phyloP scores from a whole-genome alignment of 2,329 filamentous ascomycete genomes.

The Penicillium psychrosexuale region DNA sequence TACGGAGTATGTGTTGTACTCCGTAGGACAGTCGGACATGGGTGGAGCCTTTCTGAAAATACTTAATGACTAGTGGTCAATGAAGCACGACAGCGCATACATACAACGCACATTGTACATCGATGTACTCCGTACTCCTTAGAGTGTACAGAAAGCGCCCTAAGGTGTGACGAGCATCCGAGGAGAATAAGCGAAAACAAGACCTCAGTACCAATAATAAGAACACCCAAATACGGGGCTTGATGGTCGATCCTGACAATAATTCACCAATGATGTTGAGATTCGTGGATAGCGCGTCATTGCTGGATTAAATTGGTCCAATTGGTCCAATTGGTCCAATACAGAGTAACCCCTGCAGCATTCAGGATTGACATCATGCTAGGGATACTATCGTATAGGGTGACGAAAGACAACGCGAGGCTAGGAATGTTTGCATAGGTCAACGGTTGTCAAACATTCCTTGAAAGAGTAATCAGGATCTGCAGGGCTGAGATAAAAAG shows the following conservation, averaged over 20 bases:
- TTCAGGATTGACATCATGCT: constrained; percentile 11
- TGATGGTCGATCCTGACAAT: constrained; percentile 6
- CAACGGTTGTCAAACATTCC: not conserved
- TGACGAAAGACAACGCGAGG: not conserved
- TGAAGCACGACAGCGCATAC: not conserved
- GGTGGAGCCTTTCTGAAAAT: not conserved
- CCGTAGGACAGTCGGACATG: not conserved
- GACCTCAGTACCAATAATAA: not conserved
- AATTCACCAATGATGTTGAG: constrained; percentile 7
- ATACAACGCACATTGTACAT: not conserved
- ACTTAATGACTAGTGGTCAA: not conserved
- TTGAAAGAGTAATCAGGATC: not conserved
- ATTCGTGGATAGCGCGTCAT: constrained; percentile 16
- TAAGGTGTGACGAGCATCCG: not conserved
- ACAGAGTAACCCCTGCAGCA: not conserved
- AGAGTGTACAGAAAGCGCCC: not conserved
- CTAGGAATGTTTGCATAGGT: not conserved
- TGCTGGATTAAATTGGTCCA: not conserved
- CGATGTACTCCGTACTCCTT: too few relatives aligned
- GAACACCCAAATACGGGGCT: not conserved
- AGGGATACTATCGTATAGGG: not conserved
- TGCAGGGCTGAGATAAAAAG: not conserved
- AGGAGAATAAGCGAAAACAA: constrained; percentile 2
- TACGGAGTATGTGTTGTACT: not conserved
- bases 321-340: not conserved